phyloP scores from a whole-genome alignment of 352 stramenopile genomes.

The Phytophthora pistaciae region DNA sequence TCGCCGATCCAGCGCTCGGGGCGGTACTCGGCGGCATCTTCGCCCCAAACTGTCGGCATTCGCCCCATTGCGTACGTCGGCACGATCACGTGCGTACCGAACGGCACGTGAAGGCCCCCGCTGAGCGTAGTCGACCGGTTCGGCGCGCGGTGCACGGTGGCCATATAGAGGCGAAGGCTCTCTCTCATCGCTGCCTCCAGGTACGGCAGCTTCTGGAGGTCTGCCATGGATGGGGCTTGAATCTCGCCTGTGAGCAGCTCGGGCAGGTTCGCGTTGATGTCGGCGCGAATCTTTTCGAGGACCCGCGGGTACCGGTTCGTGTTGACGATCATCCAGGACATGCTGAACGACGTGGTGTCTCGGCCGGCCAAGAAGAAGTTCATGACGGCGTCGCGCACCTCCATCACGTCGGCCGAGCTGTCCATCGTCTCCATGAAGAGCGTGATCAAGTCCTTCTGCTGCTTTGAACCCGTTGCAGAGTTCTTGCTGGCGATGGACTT shows the following conservation, averaged over 20 bases:
- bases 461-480: constrained; percentile 10
- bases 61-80: constrained; percentile 59
- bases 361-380: constrained; percentile 81
- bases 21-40: constrained; percentile 45
- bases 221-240: constrained; percentile 41
- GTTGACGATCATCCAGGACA: constrained; percentile 83
- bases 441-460: constrained; percentile 52
- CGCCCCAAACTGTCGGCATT: constrained; percentile 56
- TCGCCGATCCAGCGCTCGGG: constrained; percentile 65
- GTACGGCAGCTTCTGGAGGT: constrained; percentile 67
- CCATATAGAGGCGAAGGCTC: constrained; percentile 70
- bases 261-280: constrained; percentile 55
- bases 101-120: constrained; percentile 64
- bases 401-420: constrained; percentile 31
- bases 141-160: constrained; percentile 44
- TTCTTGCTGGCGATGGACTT: constrained; percentile 31
- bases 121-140: constrained; percentile 57
- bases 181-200: constrained; percentile 68
- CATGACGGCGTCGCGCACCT: constrained; percentile 72
- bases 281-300: constrained; percentile 48
- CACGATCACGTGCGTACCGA: constrained; percentile 54
- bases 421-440: constrained; percentile 47
- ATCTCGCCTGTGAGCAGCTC: constrained; percentile 23
- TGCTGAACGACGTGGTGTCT: constrained; percentile 72
- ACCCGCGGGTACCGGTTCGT: constrained; percentile 73